phyloP scores from a whole-genome alignment of 257 asterid genomes.

The Paulownia fortunei region DNA sequence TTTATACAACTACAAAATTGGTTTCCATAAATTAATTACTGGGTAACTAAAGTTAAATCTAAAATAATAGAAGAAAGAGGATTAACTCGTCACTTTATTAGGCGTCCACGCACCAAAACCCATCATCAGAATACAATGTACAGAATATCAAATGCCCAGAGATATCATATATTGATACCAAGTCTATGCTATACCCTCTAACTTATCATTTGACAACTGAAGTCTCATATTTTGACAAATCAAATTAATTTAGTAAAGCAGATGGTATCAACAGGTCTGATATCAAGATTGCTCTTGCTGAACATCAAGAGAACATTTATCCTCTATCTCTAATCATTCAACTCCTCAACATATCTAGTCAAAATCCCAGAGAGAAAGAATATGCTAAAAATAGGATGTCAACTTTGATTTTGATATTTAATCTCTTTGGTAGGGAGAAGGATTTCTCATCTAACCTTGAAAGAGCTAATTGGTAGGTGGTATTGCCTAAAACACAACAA shows the following conservation, averaged over 20 bases:
- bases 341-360: not conserved
- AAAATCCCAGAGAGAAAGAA: not conserved
- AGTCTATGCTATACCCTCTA: not conserved
- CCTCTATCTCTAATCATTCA: not conserved
- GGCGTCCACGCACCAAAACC: not conserved
- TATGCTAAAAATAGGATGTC: not conserved
- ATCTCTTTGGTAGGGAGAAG: not conserved
- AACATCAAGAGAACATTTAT: not conserved
- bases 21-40: slow-evolving; percentile 11
- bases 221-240: not conserved
- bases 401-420: not conserved
- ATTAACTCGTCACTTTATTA: not conserved
- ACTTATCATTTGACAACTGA: not conserved
- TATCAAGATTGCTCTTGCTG: not conserved
- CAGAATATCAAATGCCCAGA: not conserved
- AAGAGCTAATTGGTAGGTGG: not conserved
- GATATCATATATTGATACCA: not conserved
- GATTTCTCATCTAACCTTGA: not conserved
- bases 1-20: not conserved
- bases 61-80: not conserved
- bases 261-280: not conserved
- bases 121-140: not conserved
- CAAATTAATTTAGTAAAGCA: not conserved
- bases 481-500: not conserved
- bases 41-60: slow-evolving; percentile 14